A percentile compares a stretch with the other conserved stretches of the same genome.
These are phyloP conservation scores for Didymella exigua DNA, from an alignment of 2,329 filamentous ascomycete species.

Conservation along the genomic window DNA sequence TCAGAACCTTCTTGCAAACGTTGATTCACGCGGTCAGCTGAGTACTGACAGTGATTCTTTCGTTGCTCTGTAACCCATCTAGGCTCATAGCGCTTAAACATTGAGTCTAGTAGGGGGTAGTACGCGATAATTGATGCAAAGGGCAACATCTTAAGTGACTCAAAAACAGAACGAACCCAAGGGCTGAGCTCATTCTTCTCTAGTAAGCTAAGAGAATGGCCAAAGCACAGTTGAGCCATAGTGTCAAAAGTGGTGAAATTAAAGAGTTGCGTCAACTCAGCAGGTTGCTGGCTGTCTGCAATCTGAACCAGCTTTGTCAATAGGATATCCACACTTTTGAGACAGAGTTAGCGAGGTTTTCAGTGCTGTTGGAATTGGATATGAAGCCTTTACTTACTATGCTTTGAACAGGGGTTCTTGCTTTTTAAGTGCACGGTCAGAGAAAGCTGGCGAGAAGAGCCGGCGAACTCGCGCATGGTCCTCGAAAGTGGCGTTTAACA, in stretches of 20 bases:
- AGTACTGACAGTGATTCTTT: background rate
- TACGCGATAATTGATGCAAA: background rate
- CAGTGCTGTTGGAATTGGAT: no score
- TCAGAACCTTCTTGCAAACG: background rate
- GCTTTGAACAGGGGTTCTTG: conserved; percentile 46
- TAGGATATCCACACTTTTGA: no score
- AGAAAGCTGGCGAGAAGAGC: conserved; percentile 43
- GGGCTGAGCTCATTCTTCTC: conserved; percentile 26
- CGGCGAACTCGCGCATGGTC: conserved; percentile 23
- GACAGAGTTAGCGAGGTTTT: no score
- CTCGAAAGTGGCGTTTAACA: background rate
- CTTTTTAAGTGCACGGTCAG: conserved; percentile 39
- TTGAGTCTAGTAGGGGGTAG: background rate
- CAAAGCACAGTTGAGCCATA: conserved; percentile 57
- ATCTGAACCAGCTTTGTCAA: background rate
- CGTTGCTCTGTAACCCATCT: background rate
- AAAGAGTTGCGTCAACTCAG: conserved; percentile 31
- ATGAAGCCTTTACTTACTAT: conserved; percentile 43
- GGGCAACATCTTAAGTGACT: background rate
- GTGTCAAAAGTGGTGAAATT: conserved; percentile 26
- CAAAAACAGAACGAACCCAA: conserved; percentile 35
- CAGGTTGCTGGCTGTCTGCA: conserved; percentile 40
- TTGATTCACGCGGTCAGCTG: background rate
- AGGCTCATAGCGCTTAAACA: background rate
- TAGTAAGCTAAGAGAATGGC: conserved; percentile 49